Evolutionary conservation across 2,329 filamentous ascomycete species (phyloP).

Genomic region (Penicillium brasilianum): DNA sequence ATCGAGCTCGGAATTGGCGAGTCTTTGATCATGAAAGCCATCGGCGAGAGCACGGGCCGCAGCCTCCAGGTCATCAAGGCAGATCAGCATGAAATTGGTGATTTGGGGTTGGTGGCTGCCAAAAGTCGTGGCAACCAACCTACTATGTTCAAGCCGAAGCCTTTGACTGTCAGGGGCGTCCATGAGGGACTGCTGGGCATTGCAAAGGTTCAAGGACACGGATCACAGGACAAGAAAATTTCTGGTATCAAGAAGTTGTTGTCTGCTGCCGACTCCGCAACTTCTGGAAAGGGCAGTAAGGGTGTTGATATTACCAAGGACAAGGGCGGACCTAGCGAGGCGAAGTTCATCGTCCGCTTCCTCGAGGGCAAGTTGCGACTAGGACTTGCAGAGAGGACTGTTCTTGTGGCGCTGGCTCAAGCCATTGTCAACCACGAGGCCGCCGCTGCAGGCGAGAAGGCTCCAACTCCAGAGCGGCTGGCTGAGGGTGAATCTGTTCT

Average conservation of each 20-base stretch:
- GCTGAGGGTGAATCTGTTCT: constrained; percentile 83
- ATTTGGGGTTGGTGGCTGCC: constrained; percentile 90
- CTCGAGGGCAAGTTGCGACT: constrained; percentile 92
- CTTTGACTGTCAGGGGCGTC: constrained; percentile 83
- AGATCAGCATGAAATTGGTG: constrained; percentile 95
- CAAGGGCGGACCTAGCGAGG: constrained; percentile 92
- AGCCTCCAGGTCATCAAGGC: constrained; percentile 88
- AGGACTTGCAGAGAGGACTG: constrained; percentile 88
- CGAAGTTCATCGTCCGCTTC: constrained; percentile 91
- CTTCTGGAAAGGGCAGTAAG: constrained; percentile 67
- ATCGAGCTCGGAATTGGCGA: constrained; percentile 98
- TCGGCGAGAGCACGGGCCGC: constrained; percentile 90
- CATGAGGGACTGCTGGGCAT: constrained; percentile 87
- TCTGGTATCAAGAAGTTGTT: constrained; percentile 94
- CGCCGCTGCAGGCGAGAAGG: constrained; percentile 67
- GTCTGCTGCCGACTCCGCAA: constrained; percentile 81
- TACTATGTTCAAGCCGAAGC: constrained; percentile 97
- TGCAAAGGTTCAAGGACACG: constrained; percentile 83
- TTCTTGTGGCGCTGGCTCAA: constrained; percentile 87
- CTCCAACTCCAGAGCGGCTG: constrained; percentile 75
- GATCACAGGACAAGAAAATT: constrained; percentile 88
- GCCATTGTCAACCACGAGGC: constrained; percentile 85
- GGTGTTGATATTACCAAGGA: constrained; percentile 83
- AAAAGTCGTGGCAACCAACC: constrained; percentile 95
- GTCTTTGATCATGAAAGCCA: constrained; percentile 97